A percentile compares a stretch with the other conserved stretches of the same genome.
These are phyloP conservation scores for Isabelozyma pseudorhagii DNA, from an alignment of 805 yeast genomes.

Conservation along the genomic window DNA sequence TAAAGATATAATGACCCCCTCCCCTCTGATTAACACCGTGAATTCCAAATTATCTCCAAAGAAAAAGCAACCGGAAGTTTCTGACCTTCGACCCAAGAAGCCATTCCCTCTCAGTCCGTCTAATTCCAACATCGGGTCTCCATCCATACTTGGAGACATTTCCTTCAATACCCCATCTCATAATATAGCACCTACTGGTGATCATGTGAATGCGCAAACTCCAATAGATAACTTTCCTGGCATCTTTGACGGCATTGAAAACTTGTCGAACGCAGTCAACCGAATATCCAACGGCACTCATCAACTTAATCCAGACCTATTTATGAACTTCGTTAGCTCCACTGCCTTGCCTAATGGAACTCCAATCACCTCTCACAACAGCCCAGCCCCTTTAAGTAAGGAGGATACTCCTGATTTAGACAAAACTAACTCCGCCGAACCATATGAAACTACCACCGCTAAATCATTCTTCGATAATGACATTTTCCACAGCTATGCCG, in stretches of 20 bases:
- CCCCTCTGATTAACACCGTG: neutral
- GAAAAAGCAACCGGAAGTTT: neutral
- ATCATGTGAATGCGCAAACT: neutral
- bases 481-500: conserved; percentile 24
- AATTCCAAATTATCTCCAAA: neutral
- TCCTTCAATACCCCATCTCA: neutral
- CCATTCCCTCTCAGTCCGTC: neutral
- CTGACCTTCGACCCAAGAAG: neutral
- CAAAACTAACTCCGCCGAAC: neutral
- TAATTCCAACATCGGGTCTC: conserved; percentile 1
- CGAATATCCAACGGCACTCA: conserved; percentile 22
- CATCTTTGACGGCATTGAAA: conserved; percentile 18
- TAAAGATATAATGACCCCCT: neutral
- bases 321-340: conserved; percentile 19
- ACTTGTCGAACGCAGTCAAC: conserved; percentile 21
- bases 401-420: conserved; percentile 6
- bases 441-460: neutral
- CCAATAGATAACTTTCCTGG: neutral
- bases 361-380: neutral
- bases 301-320: conserved; percentile 22
- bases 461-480: neutral
- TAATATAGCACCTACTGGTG: neutral
- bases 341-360: conserved; percentile 1
- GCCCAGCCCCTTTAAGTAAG: neutral
- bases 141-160: conserved; percentile 6